A percentile compares a stretch with the other conserved stretches of the same genome.
Conservation (phyloP, 164 flowering plant species). For the Stephania yunnanensis region DNA sequence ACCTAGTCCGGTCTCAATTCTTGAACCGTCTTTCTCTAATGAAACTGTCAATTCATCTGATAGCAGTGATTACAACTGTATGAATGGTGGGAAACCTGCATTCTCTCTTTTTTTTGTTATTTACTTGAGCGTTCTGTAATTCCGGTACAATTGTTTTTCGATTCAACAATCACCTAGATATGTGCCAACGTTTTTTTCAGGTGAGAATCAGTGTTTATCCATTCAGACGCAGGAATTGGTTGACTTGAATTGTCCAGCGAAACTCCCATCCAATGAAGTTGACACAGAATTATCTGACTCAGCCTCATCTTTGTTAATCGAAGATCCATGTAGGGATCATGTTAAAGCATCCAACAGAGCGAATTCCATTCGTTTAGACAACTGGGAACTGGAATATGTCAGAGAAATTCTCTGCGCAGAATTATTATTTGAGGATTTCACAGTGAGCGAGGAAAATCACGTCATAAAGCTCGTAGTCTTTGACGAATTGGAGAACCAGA, state of each 20-base stretch:
- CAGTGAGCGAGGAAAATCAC: conserved; percentile 41
- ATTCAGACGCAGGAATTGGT: conserved; percentile 37
- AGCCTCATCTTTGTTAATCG: conserved; percentile 52
- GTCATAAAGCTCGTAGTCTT: conserved; percentile 59
- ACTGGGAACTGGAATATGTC: conserved; percentile 61
- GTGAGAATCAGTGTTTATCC: conserved; percentile 42
- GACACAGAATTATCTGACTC: conserved; percentile 75
- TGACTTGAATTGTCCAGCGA: conserved; percentile 26
- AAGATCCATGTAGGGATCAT: conserved; percentile 16
- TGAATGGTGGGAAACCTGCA: conserved; percentile 33
- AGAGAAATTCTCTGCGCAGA: conserved; percentile 47
- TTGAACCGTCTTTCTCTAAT: conserved; percentile 53
- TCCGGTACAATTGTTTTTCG: neutral
- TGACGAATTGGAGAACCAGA: conserved; percentile 51
- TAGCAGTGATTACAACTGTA: conserved; percentile 36
- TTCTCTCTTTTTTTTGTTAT: neutral
- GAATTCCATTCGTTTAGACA: conserved; percentile 15
- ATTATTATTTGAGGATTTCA: conserved; percentile 48
- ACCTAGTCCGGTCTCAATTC: conserved; percentile 81
- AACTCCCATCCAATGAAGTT: conserved; percentile 26
- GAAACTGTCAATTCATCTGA: conserved; percentile 77
- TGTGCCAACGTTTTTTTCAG: conserved; percentile 30
- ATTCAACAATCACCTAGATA: neutral
- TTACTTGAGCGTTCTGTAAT: neutral
- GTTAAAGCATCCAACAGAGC: conserved; percentile 2